Percentiles rank a stretch among this genome's conserved stretches.
phyloP scores from a whole-genome alignment of 208 protist species.

The Trypanosoma vivax region DNA sequence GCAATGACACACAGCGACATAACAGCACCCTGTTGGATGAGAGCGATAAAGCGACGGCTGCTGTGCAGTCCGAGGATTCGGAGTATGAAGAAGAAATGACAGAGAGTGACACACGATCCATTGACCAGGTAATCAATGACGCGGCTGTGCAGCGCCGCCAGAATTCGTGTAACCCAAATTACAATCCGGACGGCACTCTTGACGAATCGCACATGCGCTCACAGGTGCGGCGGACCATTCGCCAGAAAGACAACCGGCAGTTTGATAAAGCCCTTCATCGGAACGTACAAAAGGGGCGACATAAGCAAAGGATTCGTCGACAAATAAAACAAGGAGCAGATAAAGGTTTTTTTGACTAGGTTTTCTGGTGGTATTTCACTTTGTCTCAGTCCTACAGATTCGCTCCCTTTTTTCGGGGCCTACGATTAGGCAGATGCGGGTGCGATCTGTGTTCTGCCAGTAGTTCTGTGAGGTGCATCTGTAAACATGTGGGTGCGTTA shows the following conservation, averaged over 20 bases:
- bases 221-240: constrained; percentile 53
- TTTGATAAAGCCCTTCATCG: constrained; percentile 76
- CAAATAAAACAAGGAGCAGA: constrained; percentile 58
- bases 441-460: too few relatives aligned
- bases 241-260: constrained; percentile 51
- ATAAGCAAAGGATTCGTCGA: constrained; percentile 71
- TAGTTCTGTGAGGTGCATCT: too few relatives aligned
- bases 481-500: too few relatives aligned
- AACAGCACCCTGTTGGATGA: background rate
- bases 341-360: constrained; percentile 48
- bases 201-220: constrained; percentile 66
- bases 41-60: too few relatives aligned
- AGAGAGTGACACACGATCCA: constrained; percentile 23
- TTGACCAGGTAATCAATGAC: constrained; percentile 40
- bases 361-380: constrained; percentile 1
- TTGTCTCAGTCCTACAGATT: background rate
- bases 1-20: background rate
- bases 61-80: background rate
- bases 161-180: constrained; percentile 49
- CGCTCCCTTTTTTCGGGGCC: background rate
- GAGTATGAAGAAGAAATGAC: constrained; percentile 21
- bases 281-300: constrained; percentile 79
- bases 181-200: constrained; percentile 41
- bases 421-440: too few relatives aligned
- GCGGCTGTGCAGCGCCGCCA: constrained; percentile 30